Conservation (phyloP, 2,329 filamentous ascomycete genomes). For the Diaporthe destruens region DNA sequence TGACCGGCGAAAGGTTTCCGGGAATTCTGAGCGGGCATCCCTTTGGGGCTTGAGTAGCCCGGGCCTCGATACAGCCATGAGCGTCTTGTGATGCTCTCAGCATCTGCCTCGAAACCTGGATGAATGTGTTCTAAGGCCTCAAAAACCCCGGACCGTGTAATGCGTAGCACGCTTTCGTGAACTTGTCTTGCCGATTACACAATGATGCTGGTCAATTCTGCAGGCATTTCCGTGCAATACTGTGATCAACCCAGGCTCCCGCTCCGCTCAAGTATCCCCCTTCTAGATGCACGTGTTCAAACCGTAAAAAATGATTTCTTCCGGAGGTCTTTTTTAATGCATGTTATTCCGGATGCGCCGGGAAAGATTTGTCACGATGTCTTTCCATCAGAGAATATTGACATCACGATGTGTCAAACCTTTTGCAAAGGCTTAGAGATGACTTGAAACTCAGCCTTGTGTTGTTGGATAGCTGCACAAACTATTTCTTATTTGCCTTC, state of each 20-base stretch:
- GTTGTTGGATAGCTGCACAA: background rate
- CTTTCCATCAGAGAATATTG: background rate
- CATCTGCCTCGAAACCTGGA: too few relatives aligned
- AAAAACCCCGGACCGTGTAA: too few relatives aligned
- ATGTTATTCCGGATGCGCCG: background rate
- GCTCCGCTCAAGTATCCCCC: slow-evolving; percentile 7
- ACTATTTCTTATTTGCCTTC: background rate
- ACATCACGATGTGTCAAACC: background rate
- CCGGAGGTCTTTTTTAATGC: background rate
- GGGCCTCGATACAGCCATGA: background rate
- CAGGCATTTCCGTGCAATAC: too few relatives aligned
- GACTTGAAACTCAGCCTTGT: background rate
- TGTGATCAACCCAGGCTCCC: background rate
- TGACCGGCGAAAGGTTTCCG: background rate
- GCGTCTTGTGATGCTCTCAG: too few relatives aligned
- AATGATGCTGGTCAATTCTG: too few relatives aligned
- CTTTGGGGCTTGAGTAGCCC: background rate
- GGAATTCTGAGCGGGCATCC: background rate
- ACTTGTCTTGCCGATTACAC: too few relatives aligned
- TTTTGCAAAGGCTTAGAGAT: background rate
- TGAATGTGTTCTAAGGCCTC: too few relatives aligned
- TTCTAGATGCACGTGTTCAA: background rate
- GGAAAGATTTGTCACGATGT: background rate
- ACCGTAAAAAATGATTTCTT: background rate
- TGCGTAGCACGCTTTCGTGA: too few relatives aligned